phyloP scores from a whole-genome alignment of 164 flowering plant genomes.

The Platanus orientalis region DNA sequence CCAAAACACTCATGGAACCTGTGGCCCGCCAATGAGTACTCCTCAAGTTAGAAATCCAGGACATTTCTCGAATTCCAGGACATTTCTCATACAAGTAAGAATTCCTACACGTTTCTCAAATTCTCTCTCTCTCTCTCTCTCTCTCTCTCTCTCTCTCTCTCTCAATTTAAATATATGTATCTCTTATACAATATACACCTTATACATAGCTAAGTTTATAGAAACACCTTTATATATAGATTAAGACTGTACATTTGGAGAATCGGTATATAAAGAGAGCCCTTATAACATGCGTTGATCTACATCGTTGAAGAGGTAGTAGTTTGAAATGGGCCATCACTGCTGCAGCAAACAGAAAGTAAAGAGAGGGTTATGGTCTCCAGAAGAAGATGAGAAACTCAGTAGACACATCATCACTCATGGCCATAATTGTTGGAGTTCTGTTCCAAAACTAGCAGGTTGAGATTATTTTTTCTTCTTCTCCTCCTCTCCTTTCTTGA shows the following conservation, averaged over 20 bases:
- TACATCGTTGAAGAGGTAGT: background rate
- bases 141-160: slow-evolving; percentile 1
- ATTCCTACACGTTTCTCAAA: too few relatives aligned
- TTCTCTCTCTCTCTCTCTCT: too few relatives aligned
- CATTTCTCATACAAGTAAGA: slow-evolving; percentile 19
- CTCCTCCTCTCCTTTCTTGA: background rate
- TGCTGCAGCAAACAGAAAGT: slow-evolving; percentile 48
- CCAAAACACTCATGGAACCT: slow-evolving; percentile 29
- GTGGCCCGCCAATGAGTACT: slow-evolving; percentile 32
- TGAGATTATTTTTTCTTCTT: background rate
- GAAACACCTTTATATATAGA: too few relatives aligned
- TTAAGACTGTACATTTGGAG: too few relatives aligned
- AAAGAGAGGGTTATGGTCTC: slow-evolving; percentile 45
- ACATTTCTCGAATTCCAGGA: background rate
- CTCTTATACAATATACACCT: too few relatives aligned
- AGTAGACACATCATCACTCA: slow-evolving; percentile 27
- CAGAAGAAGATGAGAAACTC: slow-evolving; percentile 47
- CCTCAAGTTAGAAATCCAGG: slow-evolving; percentile 28
- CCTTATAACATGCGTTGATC: too few relatives aligned
- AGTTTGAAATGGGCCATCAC: slow-evolving; percentile 31
- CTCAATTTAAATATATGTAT: too few relatives aligned
- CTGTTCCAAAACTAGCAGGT: slow-evolving; percentile 43
- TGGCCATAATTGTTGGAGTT: slow-evolving; percentile 46
- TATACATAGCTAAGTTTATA: too few relatives aligned
- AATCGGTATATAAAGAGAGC: too few relatives aligned